A percentile compares a stretch with the other conserved stretches of the same genome.
Evolutionary conservation across 371 early-diverging fungal species (phyloP).

Genomic region (Zychaea mexicana): DNA sequence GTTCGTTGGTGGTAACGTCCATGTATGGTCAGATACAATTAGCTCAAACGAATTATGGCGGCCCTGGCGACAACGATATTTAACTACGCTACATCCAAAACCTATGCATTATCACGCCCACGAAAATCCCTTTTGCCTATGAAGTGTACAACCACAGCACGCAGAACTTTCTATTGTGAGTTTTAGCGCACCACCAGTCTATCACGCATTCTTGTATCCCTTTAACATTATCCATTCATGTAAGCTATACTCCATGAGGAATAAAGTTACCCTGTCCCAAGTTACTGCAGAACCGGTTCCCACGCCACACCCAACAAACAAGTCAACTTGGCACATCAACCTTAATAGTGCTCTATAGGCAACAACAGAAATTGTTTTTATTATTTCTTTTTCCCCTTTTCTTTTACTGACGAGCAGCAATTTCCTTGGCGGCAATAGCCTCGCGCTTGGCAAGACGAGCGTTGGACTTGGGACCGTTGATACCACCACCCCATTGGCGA

Average conservation of each 20-base stretch:
- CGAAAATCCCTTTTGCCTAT: too few species aligned
- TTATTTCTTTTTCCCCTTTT: background rate
- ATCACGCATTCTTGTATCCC: too few species aligned
- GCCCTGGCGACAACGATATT: background rate
- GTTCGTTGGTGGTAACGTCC: background rate
- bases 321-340: too few species aligned
- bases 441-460: conserved; percentile 82
- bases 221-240: too few species aligned
- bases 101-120: background rate
- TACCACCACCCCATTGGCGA: conserved; percentile 96
- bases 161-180: background rate
- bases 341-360: background rate
- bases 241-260: too few species aligned
- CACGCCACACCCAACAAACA: too few species aligned
- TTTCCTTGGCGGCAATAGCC: conserved; percentile 70
- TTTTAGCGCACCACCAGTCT: too few species aligned
- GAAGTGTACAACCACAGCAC: background rate
- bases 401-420: conserved; percentile 55
- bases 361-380: background rate
- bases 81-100: background rate
- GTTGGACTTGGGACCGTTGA: conserved; percentile 94
- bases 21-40: background rate
- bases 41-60: background rate
- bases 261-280: too few species aligned
- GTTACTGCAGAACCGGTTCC: too few species aligned